Conservation (phyloP, 345 rosid genomes). For the Ailanthus altissimus region DNA sequence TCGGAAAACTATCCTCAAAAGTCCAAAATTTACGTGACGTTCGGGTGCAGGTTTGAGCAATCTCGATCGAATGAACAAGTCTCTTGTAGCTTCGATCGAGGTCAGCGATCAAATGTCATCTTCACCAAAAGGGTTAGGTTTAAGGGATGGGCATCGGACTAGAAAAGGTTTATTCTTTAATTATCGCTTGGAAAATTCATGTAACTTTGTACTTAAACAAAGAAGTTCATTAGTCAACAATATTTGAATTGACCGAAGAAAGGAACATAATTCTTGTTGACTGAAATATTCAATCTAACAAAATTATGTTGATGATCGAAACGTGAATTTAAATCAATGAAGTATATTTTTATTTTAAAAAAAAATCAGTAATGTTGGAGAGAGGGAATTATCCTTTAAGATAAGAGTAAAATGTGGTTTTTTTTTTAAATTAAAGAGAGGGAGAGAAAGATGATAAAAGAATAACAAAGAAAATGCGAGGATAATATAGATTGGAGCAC, state of each 20-base stretch:
- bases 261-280: not conserved
- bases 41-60: not conserved
- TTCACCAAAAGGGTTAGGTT: not conserved
- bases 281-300: not conserved
- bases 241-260: not conserved
- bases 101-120: not conserved
- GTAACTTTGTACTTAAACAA: not conserved
- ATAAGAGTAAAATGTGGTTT: not conserved
- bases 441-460: too few relatives aligned
- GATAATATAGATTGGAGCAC: too few relatives aligned
- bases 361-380: not conserved
- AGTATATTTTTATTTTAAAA: too few relatives aligned
- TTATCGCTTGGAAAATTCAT: not conserved
- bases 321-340: not conserved
- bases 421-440: not conserved
- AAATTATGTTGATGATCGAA: not conserved
- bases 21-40: not conserved
- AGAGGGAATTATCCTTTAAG: not conserved
- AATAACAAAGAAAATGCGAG: too few relatives aligned
- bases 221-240: not conserved
- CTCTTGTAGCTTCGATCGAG: not conserved
- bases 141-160: not conserved
- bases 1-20: not conserved
- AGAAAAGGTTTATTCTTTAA: not conserved
- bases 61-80: not conserved